A percentile compares a stretch with the other conserved stretches of the same genome.
These are phyloP conservation scores for Marchantia paleacea DNA, from an alignment of 225 moss, liverwort and hornwort species.

Conservation along the genomic window DNA sequence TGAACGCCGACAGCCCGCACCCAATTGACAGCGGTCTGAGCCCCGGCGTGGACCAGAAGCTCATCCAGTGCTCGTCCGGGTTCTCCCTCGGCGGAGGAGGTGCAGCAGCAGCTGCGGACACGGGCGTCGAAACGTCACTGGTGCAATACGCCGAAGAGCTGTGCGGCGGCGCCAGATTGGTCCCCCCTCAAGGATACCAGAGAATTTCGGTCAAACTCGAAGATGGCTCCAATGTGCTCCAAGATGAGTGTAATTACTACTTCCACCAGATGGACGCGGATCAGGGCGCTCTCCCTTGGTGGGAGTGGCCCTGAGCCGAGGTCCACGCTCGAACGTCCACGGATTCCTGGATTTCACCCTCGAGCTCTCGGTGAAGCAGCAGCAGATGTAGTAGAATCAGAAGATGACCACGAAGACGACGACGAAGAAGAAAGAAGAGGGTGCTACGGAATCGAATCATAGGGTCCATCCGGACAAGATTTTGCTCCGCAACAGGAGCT, in stretches of 20 bases:
- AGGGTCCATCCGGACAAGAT: conserved; percentile 26
- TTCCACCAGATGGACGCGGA: conserved; percentile 45
- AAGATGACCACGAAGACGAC: too few relatives aligned
- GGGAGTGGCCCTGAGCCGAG: conserved; percentile 46
- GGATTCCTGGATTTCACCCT: background rate
- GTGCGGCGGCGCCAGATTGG: conserved; percentile 33
- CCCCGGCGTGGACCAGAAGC: conserved; percentile 44
- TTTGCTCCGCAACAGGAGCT: conserved; percentile 16
- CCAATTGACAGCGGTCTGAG: conserved; percentile 61
- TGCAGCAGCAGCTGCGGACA: background rate
- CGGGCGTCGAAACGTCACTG: conserved; percentile 47
- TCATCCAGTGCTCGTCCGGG: background rate
- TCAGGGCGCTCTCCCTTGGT: conserved; percentile 37
- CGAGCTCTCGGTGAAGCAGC: background rate
- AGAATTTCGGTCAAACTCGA: conserved; percentile 61
- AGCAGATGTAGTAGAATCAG: too few relatives aligned
- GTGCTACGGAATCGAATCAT: background rate
- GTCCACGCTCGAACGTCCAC: background rate
- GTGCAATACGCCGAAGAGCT: conserved; percentile 61
- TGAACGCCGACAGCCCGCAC: conserved; percentile 81
- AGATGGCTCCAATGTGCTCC: conserved; percentile 51
- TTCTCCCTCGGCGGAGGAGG: conserved; percentile 23
- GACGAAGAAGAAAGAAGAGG: too few relatives aligned
- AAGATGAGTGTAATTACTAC: conserved; percentile 81
- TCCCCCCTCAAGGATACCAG: conserved; percentile 53